These are phyloP conservation scores for Scedosporium boydii DNA, from an alignment of 2,329 filamentous ascomycete species.

Conservation along the genomic window DNA sequence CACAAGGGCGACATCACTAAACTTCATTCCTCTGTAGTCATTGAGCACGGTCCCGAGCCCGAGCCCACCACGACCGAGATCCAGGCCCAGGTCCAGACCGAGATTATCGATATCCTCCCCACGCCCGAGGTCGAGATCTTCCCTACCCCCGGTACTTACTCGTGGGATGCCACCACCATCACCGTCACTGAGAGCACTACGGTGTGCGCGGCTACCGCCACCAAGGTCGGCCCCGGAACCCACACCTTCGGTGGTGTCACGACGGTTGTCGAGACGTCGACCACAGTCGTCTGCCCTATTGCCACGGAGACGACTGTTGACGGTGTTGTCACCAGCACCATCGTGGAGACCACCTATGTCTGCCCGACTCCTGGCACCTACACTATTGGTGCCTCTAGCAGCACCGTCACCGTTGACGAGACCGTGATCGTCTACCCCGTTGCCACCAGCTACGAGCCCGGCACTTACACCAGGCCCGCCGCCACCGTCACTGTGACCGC, in stretches of 20 bases:
- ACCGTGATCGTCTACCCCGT: constrained; percentile 55
- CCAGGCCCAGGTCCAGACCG: constrained; percentile 15
- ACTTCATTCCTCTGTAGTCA: background rate
- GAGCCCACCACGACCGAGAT: background rate
- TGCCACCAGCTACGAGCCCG: constrained; percentile 54
- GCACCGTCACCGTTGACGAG: constrained; percentile 40
- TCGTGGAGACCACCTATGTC: constrained; percentile 61
- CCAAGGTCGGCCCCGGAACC: constrained; percentile 51
- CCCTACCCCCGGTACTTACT: constrained; percentile 63
- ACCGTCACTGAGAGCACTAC: constrained; percentile 58
- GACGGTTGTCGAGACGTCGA: constrained; percentile 56
- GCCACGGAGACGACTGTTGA: constrained; percentile 52
- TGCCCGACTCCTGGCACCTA: constrained; percentile 68
- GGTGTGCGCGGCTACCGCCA: constrained; percentile 54
- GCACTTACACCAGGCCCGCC: constrained; percentile 63
- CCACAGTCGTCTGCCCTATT: constrained; percentile 61
- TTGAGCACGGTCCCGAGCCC: background rate
- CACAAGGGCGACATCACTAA: background rate
- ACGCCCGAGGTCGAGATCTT: constrained; percentile 44
- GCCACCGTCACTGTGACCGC: constrained; percentile 58
- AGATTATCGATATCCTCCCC: constrained; percentile 36
- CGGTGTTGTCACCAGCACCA: constrained; percentile 55
- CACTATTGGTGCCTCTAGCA: constrained; percentile 62
- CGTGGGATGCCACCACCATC: constrained; percentile 63
- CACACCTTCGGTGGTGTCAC: constrained; percentile 66